These are phyloP conservation scores for Trichoderma asperellum DNA, from an alignment of 2,329 filamentous ascomycete genomes.

Conservation along the genomic window DNA sequence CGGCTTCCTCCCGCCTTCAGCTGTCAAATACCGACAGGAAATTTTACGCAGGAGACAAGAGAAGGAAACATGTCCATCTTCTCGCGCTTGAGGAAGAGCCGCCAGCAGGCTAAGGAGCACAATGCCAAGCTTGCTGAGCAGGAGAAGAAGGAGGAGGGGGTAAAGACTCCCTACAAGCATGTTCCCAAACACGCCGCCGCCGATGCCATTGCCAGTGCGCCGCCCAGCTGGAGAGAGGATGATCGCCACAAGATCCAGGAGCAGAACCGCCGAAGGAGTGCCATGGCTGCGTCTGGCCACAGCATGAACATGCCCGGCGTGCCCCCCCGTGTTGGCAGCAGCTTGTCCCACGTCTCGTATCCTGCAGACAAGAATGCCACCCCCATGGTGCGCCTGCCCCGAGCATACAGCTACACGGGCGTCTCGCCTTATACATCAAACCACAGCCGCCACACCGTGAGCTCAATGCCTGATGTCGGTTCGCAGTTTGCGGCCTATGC, in stretches of 20 bases:
- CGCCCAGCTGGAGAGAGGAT: slow-evolving; percentile 53
- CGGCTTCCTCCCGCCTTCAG: neutral
- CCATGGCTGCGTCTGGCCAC: slow-evolving; percentile 49
- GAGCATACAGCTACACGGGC: slow-evolving; percentile 50
- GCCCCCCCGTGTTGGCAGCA: slow-evolving; percentile 55
- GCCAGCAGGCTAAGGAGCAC: slow-evolving; percentile 60
- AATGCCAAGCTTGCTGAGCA: slow-evolving; percentile 54
- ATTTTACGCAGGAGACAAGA: neutral
- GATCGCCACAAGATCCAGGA: slow-evolving; percentile 55
- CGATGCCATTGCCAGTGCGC: slow-evolving; percentile 60
- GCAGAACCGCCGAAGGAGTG: slow-evolving; percentile 54
- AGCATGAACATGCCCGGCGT: slow-evolving; percentile 45
- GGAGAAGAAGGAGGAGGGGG: slow-evolving; percentile 49
- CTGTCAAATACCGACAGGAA: neutral
- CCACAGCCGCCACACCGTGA: slow-evolving; percentile 40
- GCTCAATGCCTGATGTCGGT: slow-evolving; percentile 37
- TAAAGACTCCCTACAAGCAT: slow-evolving; percentile 57
- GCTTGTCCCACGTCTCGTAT: slow-evolving; percentile 53
- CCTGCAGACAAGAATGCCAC: slow-evolving; percentile 47
- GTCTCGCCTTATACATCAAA: slow-evolving; percentile 40
- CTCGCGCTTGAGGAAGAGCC: slow-evolving; percentile 55
- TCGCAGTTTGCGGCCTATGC: slow-evolving; percentile 33
- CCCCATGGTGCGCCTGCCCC: slow-evolving; percentile 47
- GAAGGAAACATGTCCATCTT: slow-evolving; percentile 58
- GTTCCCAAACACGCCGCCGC: slow-evolving; percentile 64